A percentile compares a stretch with the other conserved stretches of the same genome.
phyloP scores from a whole-genome alignment of 208 protist genomes.

The Novymonas esmeraldas region DNA sequence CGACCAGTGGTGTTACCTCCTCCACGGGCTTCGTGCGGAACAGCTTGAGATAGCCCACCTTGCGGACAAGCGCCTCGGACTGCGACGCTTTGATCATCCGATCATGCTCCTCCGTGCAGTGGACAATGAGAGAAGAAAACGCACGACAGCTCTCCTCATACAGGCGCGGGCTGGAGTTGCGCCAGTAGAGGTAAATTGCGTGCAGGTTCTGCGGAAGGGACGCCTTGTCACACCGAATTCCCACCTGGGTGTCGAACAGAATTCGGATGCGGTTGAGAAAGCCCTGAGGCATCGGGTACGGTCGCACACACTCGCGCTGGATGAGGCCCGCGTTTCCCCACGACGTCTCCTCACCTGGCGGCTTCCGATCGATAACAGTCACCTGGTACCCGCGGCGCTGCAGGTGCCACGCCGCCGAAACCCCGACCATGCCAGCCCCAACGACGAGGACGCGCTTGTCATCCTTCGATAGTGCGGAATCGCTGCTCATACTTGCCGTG shows the following conservation, averaged over 20 bases:
- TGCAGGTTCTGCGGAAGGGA: constrained; percentile 18
- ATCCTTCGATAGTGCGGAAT: neutral
- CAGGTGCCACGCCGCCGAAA: constrained; percentile 25
- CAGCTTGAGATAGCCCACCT: constrained; percentile 24
- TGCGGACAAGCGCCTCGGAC: constrained; percentile 24
- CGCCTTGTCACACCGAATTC: constrained; percentile 23
- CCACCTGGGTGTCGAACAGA: constrained; percentile 19
- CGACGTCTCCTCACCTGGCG: constrained; percentile 24
- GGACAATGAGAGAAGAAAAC: constrained; percentile 20
- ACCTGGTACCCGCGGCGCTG: constrained; percentile 25
- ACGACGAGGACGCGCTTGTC: constrained; percentile 24
- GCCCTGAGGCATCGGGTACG: constrained; percentile 19
- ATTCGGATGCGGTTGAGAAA: constrained; percentile 20
- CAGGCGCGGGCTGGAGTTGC: constrained; percentile 7
- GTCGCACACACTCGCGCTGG: constrained; percentile 18
- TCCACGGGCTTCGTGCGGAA: constrained; percentile 13
- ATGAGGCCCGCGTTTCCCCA: constrained; percentile 35
- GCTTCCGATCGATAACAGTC: constrained; percentile 24
- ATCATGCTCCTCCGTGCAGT: constrained; percentile 23
- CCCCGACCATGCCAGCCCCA: constrained; percentile 28
- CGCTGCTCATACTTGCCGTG: neutral
- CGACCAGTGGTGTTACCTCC: neutral
- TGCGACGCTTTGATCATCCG: constrained; percentile 14
- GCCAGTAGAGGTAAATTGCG: constrained; percentile 20
- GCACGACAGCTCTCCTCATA: constrained; percentile 22